Evolutionary conservation across 768 basidiomycete genomes (phyloP), one percentile per base, ranked within the genome.

Genomic region (Pleurotus cornucopiae): DNA sequence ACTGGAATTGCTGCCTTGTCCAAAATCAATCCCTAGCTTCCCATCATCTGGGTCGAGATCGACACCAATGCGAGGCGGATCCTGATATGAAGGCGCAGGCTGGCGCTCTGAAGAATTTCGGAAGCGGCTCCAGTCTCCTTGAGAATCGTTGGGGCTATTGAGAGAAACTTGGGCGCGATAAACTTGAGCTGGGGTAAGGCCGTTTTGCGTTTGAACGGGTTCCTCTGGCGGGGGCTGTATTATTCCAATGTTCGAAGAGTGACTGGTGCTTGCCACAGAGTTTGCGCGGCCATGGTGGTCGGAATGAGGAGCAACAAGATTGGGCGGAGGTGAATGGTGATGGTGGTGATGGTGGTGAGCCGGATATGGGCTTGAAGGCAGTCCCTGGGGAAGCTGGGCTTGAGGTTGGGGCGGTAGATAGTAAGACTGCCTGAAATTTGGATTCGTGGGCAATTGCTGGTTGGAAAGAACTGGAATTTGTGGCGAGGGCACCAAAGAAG

Each of bases 101-200:
- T 30, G 26, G 41, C 64, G 65, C 30, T 60, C 63, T 18, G 70
- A 62, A 16, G 75, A 65, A 30, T 62, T 56, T 38, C 68, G 66
- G 54, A 62, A 65, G 40, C 64, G 64, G 60, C 59, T 63, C 64
- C 66, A 60, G 49, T 70, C 69, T 58, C 64, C 55, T 47, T 65
- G 65, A 41, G 57, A 70, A 13, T 62, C 64, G 46, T 70, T 63
- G 41, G 77, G 71, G 56, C 68, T 75, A 63, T 76, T 81, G 57
- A 69, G 71, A 63, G 84, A 84, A 46, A 89, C 78, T 67, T 91
- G 88, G 6, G 85, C 83, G 64, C 90, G 91, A 71, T 91, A 91
- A 37, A 87, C 85, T 67, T 92, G 90, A 7, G 88, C 86, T 44
- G 88, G 83, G 3, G 88, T 88, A 51, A 90, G 78, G 2, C 83